Evolutionary conservation across 768 basidiomycete genomes (phyloP), one percentile per base, ranked within the genome.

Genomic region (Cyclocybe cylindracea): DNA sequence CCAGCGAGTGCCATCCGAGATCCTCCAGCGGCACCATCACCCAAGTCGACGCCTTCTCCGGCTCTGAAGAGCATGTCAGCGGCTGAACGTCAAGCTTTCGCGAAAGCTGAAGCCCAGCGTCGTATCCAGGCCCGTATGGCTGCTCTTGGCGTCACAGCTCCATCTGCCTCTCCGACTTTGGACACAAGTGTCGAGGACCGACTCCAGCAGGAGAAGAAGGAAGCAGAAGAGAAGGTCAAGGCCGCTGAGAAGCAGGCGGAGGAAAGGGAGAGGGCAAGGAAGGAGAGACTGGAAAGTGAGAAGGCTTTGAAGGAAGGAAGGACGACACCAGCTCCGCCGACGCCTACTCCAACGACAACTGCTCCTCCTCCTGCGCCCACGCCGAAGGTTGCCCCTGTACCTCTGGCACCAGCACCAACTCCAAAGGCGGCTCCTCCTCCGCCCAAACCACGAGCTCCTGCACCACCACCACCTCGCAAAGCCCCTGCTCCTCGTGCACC

Each of bases 101-200:
- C 88, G 53, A 82, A 83, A 11, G 86, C 84, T 0, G 85, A 96
- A 64, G 96, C 93, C 1, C 84, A 88, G 60, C 79, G 85, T 10
- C 83, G 89, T 37, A 83, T 97, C 14, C 83, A 91, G 59, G 92
- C 86, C 13, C 87, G 96, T 32, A 93, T 88, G 78, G 82, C 84
- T 36, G 88, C 87, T 0, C 79, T 98, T 8, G 96, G 96, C 5
- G 80, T 97, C 13, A 77, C 78, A 10, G 66, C 80, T 1, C 70
- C 75, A 0, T 58, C 78, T 10, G 69, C 80, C 29, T 66, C 83
- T 6, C 58, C 63, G 1, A 68, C 76, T 10, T 74, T 94, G 8
- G 95, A 97, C 66, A 86, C 82, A 6, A 80, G 77, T 46, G 92
- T 97, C 2, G 89, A 93, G 64, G 90, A 94, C 57, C 76, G 95